Conservation (phyloP, 1,139 yeast species). For the Spathaspora sp. region DNA sequence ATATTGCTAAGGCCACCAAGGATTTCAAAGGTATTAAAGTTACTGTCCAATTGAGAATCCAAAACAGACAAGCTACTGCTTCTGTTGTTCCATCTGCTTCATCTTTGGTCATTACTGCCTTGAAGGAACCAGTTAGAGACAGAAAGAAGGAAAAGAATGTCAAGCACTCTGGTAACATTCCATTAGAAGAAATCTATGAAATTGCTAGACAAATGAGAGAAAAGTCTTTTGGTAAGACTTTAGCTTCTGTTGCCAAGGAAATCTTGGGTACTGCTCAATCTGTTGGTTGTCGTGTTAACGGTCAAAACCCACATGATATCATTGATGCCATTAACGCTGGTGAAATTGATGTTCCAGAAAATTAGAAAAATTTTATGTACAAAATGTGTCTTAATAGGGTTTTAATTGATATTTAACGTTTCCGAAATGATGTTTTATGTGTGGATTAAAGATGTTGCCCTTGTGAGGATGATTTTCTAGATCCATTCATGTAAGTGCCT, state of each 20-base stretch:
- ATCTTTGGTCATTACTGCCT: slow-evolving; percentile 97
- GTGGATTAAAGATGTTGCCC: not conserved
- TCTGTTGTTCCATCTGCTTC: slow-evolving; percentile 99
- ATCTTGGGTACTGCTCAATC: slow-evolving; percentile 99
- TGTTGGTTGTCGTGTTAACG: slow-evolving; percentile 98
- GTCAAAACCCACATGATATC: slow-evolving; percentile 99
- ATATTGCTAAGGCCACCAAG: slow-evolving; percentile 99
- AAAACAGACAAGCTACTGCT: slow-evolving; percentile 99
- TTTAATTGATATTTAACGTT: slow-evolving; percentile 17
- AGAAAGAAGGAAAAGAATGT: slow-evolving; percentile 99
- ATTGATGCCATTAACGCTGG: slow-evolving; percentile 98
- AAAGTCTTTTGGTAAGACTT: slow-evolving; percentile 97
- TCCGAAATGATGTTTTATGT: slow-evolving; percentile 6
- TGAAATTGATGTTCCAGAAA: slow-evolving; percentile 94
- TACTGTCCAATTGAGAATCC: slow-evolving; percentile 97
- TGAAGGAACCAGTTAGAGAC: slow-evolving; percentile 99
- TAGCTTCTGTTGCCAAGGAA: slow-evolving; percentile 97
- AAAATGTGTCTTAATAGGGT: slow-evolving; percentile 20
- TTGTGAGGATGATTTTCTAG: not conserved
- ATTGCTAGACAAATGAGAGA: slow-evolving; percentile 97
- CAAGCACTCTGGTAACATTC: slow-evolving; percentile 99
- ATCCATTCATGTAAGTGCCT: slow-evolving; percentile 1
- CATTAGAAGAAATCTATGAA: slow-evolving; percentile 94
- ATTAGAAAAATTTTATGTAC: slow-evolving; percentile 45
- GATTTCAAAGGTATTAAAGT: slow-evolving; percentile 99